Conservation (phyloP, 2,329 filamentous ascomycete genomes). For the Metarhizium humberi region DNA sequence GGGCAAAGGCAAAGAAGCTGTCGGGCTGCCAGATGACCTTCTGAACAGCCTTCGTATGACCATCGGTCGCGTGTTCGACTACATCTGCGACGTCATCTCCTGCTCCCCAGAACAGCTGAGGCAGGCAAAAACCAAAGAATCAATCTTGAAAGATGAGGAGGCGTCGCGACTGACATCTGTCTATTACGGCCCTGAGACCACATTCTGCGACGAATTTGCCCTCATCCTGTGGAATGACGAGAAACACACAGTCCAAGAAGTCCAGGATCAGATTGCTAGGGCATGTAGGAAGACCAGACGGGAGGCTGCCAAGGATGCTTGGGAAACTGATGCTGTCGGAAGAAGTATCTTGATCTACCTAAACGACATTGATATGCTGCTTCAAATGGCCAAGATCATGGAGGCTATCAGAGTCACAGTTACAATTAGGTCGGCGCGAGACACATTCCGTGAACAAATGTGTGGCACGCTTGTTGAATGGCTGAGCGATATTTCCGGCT, state of each 20-base stretch:
- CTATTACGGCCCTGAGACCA: slow-evolving; percentile 55
- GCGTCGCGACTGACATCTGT: slow-evolving; percentile 62
- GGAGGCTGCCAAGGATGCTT: slow-evolving; percentile 66
- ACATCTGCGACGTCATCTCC: slow-evolving; percentile 94
- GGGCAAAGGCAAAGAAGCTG: slow-evolving; percentile 51
- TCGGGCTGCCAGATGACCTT: slow-evolving; percentile 63
- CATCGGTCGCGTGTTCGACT: slow-evolving; percentile 77
- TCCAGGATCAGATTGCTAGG: slow-evolving; percentile 79
- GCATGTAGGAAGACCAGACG: slow-evolving; percentile 67
- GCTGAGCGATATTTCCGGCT: slow-evolving; percentile 87
- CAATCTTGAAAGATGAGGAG: slow-evolving; percentile 72
- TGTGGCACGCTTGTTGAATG: slow-evolving; percentile 96
- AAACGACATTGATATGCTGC: slow-evolving; percentile 59
- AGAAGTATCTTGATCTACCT: slow-evolving; percentile 76
- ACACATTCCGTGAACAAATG: slow-evolving; percentile 98
- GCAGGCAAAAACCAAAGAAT: slow-evolving; percentile 71
- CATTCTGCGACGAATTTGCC: slow-evolving; percentile 55
- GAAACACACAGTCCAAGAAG: slow-evolving; percentile 91
- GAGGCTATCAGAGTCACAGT: slow-evolving; percentile 95
- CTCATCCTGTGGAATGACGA: slow-evolving; percentile 96
- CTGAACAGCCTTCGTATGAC: slow-evolving; percentile 74
- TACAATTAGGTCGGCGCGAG: slow-evolving; percentile 83
- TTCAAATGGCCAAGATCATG: slow-evolving; percentile 74
- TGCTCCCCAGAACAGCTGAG: slow-evolving; percentile 94
- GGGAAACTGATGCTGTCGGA: slow-evolving; percentile 83